phyloP scores from a whole-genome alignment of 108 stramenopile genomes.

The Cyclostephanos tholiformis region DNA sequence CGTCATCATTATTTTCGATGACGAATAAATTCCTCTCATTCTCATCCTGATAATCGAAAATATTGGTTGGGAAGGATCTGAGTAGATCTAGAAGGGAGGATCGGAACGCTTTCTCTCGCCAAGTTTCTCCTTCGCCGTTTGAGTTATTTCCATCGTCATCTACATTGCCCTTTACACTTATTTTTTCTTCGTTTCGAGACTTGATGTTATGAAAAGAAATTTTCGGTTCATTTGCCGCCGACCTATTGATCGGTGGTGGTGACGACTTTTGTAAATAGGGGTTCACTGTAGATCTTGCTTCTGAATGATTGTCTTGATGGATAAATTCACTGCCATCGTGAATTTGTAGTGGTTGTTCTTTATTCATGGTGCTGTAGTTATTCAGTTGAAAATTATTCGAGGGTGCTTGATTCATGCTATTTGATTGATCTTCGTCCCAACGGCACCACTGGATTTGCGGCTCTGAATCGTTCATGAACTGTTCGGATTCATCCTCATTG shows the following conservation, averaged over 20 bases:
- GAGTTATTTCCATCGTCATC: not conserved
- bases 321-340: not conserved
- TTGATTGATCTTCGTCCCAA: not conserved
- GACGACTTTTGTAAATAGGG: conserved; percentile 5
- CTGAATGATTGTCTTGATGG: not conserved
- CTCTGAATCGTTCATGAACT: not conserved
- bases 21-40: not conserved
- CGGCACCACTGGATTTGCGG: not conserved
- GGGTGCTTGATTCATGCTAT: not conserved
- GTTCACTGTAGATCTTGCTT: not conserved
- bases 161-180: not conserved
- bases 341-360: not conserved
- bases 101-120: conserved; percentile 41
- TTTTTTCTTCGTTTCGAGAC: conserved; percentile 9
- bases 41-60: conserved; percentile 4
- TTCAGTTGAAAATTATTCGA: not conserved
- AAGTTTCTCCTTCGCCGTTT: conserved; percentile 17
- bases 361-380: not conserved
- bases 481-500: not conserved
- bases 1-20: not conserved
- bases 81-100: conserved; percentile 41
- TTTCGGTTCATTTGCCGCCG: not conserved
- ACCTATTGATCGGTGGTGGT: not conserved
- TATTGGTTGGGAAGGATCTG: conserved; percentile 14
- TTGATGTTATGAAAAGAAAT: not conserved